Evolutionary conservation across 2,329 filamentous ascomycete species (phyloP), one percentile per base, ranked within the genome.

Genomic region (Sporothrix pallida): DNA sequence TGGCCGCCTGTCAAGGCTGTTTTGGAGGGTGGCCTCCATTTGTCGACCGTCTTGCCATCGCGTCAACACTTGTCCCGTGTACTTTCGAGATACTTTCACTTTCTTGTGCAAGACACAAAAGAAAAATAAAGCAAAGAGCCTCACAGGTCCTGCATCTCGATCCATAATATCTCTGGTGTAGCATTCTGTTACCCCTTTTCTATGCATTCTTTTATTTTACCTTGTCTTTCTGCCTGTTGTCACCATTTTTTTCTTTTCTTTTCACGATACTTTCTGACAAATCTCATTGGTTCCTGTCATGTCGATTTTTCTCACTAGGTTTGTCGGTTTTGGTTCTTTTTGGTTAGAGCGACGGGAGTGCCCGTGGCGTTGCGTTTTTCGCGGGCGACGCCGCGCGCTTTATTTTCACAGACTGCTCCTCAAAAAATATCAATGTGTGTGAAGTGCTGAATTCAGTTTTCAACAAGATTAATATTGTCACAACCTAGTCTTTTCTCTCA

Each of bases 291-390:
- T 2, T 20, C 31, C 7, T 37, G 31, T 37, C 7, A 37, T 37
- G 44, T 52, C 46, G 13, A 9, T 15, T 31, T 68, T 37, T 26
- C 5, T 68, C 63, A 52, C 62, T 44, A 54, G 23, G 67, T 44
- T 54, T 42, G 10, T 69, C 67, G 20, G 17, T 52, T 54, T 69
- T 48, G 65, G 56, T 70, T 60, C 67, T 50, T 70, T 74, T 58
- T 20, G 69, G 73, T 71, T 73, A 70, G 71, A 68, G 73, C 67
- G 60, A 67, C 73, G 67, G 73, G 73, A 73, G 54, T 44, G 54
- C 42, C 72, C 72, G 72, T 50, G 17, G 65, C 65, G 65, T 60
- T 72, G 71, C 71, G 48, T 72, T 44, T 46, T 50, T 56, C 13
- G 50, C 70, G 70, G 58, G 71, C 62, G 50, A 54, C 71, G 31